Evolutionary conservation across 257 asterid species (phyloP), one percentile per base, ranked within the genome.

Genomic region (Dorcoceras hygrometricum): DNA sequence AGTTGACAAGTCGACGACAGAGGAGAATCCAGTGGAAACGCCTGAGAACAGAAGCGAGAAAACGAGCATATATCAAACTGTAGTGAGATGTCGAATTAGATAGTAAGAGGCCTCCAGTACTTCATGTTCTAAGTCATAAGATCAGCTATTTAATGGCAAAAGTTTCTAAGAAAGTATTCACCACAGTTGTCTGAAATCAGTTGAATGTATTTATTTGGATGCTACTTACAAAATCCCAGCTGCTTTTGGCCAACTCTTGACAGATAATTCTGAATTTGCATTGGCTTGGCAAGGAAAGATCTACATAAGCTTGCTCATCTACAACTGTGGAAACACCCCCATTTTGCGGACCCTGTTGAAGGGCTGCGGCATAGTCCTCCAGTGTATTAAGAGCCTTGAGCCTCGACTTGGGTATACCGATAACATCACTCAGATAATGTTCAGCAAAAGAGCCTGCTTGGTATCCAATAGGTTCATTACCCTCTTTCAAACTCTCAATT

Each of bases 221-320:
- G 18, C 8, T 31, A 82, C 91, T 83, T 68, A 86, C 87, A 65
- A 83, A 83, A 12, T 87, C 89, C 91, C 91, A 86, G 62, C 89
- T 83, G 46, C 80, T 79, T 70, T 79, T 86, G 69, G 85, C 79
- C 77, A 83, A 86, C 67, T 83, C 83, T 34, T 71, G 82, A n/a
- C 91, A 87, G 23, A 71, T 75, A 22, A 86, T 74, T 80, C 87
- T 79, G 81, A 75, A 86, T 57, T 73, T 71, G 85, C 91, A 86
- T 36, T 81, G 85, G 58, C 81, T 80, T 2, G 91, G 79, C 77
- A 86, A 70, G 87, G 81, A 83, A 23, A 81, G 87, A 29, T 86
- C 87, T 4, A 86, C 6, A 27, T 86, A 86, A 5, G 89, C 84
- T n/a, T 79, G 87, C 69, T 86, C 91, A 25, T 83, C 91, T 2